Evolutionary conservation across 2,329 filamentous ascomycete genomes (phyloP).

Genomic region (Colletotrichum sp.): DNA sequence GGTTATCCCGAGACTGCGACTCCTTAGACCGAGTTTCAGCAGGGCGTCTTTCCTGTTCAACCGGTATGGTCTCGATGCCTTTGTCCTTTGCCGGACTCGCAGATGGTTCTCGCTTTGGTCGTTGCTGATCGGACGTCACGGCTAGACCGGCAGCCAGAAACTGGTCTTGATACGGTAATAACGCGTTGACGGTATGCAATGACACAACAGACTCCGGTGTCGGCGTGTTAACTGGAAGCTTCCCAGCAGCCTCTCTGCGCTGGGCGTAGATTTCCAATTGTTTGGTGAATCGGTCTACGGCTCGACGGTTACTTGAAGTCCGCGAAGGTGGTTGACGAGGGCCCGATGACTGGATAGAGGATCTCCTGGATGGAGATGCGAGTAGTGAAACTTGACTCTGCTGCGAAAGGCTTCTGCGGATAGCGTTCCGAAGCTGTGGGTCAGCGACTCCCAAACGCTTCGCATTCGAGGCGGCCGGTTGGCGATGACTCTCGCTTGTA

Average conservation of each 20-base stretch:
- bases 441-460: conserved; percentile 20
- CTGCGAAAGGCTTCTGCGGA: conserved; percentile 21
- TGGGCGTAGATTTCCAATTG: conserved; percentile 26
- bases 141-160: conserved; percentile 60
- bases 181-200: conserved; percentile 54
- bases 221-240: conserved; percentile 42
- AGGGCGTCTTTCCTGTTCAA: not conserved
- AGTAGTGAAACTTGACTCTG: conserved; percentile 20
- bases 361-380: conserved; percentile 3
- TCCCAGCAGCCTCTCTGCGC: conserved; percentile 40
- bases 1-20: not conserved
- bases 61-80: not conserved
- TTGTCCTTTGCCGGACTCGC: not conserved
- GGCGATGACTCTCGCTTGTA: not conserved
- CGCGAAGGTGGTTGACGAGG: conserved; percentile 33
- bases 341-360: not conserved
- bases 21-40: not conserved
- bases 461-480: not conserved
- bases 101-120: conserved; percentile 18
- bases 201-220: conserved; percentile 48
- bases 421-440: conserved; percentile 21
- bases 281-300: conserved; percentile 36
- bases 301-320: conserved; percentile 47
- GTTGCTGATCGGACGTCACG: conserved; percentile 58
- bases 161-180: conserved; percentile 58